phyloP scores from a whole-genome alignment of 768 basidiomycete species.

The Tephrocybe sp. region DNA sequence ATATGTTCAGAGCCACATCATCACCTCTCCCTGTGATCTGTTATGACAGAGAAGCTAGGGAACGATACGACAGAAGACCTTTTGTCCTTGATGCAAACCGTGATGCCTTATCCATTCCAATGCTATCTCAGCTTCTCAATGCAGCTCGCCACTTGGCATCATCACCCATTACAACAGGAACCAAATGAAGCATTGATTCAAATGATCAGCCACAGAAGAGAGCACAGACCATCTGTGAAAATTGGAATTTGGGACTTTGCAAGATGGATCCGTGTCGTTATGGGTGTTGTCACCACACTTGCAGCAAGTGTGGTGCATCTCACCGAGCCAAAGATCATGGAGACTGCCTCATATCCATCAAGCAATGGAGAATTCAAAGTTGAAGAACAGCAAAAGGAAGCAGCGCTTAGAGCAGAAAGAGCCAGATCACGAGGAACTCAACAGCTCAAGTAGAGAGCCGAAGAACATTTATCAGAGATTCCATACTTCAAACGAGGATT shows the following conservation, averaged over 20 bases:
- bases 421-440: not conserved
- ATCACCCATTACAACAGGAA: not conserved
- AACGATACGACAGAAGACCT: slow-evolving; percentile 9
- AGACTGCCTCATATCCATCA: not conserved
- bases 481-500: slow-evolving; percentile 11
- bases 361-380: not conserved
- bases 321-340: not conserved
- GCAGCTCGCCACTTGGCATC: not conserved
- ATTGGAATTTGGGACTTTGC: not conserved
- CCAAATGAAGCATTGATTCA: not conserved
- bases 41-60: slow-evolving; percentile 9
- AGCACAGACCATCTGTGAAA: not conserved
- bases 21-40: slow-evolving; percentile 8
- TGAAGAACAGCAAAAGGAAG: not conserved
- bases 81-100: slow-evolving; percentile 10
- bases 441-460: not conserved
- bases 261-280: not conserved
- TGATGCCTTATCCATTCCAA: not conserved
- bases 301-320: not conserved
- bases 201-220: not conserved
- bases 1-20: slow-evolving; percentile 9
- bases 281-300: not conserved
- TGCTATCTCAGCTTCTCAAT: not conserved
- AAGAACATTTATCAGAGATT: not conserved
- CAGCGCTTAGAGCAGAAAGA: not conserved